These are phyloP conservation scores for Ballota nigra DNA, from an alignment of 257 asterid species.

Conservation along the genomic window DNA sequence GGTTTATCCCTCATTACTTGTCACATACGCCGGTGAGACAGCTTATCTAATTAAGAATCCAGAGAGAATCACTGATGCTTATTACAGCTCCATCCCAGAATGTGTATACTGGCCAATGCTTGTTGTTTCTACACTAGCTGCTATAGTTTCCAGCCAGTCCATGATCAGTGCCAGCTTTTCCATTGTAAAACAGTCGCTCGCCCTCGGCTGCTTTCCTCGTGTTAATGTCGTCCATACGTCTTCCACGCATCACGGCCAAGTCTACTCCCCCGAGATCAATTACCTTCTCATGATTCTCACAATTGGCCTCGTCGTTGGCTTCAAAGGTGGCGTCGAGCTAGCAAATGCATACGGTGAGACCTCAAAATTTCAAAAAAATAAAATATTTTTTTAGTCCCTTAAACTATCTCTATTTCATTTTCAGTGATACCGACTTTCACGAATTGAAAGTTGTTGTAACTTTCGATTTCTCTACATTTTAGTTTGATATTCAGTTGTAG, in stretches of 20 bases:
- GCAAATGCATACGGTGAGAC: conserved; percentile 55
- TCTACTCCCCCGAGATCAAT: conserved; percentile 74
- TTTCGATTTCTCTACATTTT: background rate
- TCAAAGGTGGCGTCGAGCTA: conserved; percentile 56
- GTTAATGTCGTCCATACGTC: conserved; percentile 64
- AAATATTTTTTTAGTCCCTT: background rate
- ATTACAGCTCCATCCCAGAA: conserved; percentile 58
- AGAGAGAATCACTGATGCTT: conserved; percentile 47
- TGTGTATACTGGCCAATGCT: conserved; percentile 78
- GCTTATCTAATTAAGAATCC: conserved; percentile 66
- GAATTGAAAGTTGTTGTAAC: too few species aligned
- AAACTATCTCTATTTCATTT: too few species aligned
- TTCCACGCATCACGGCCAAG: conserved; percentile 56
- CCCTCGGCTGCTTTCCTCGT: conserved; percentile 71
- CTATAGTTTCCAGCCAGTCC: conserved; percentile 66
- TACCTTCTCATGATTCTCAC: conserved; percentile 43
- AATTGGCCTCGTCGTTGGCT: conserved; percentile 44
- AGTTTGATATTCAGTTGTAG: too few species aligned
- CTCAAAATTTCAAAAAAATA: background rate
- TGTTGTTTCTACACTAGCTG: conserved; percentile 50
- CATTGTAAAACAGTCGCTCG: conserved; percentile 57
- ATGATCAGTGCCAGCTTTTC: conserved; percentile 76
- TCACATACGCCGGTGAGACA: conserved; percentile 66
- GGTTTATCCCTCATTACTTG: conserved; percentile 60
- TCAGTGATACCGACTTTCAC: background rate